Evolutionary conservation across 129 eudicot genomes (phyloP), one percentile per base, ranked within the genome.

Genomic region (sunflower (Helianthus annuus)): DNA sequence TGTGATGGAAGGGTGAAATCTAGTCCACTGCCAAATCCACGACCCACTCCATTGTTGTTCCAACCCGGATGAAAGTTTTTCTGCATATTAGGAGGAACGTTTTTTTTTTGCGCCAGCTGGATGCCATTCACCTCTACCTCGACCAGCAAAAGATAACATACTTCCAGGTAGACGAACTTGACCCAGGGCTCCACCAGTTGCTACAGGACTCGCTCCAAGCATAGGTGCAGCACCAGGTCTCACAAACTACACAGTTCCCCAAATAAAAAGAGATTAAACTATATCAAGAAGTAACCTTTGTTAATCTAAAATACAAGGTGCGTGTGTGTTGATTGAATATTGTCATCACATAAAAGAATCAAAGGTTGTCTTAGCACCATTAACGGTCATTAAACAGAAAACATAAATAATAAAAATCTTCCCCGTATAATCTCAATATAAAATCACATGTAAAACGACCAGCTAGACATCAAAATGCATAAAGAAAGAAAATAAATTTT

Each of bases 121-220:
- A 60, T 96, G 85, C 99, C 99, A 94, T 59, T 94, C 99, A 78
- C 97, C 99, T 78, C 99, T 88, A 42, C 97, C 99, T 72, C 98
- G 95, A 70, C 97, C 98, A 85, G 86, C 81, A 70, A 71, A 70
- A 68, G 87, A 83, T 52, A 81, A 81, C 64, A 79, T 48, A 69
- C 66, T 70, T 49, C 80, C 84, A 48, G 98, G 92, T 71, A 96
- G 98, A 49, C 96, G 96, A 79, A 84, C 82, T 79, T 90, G 99
- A 63, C 96, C 96, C 29, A 79, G 84, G 52, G 79, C 55, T 53
- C 85, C 94, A 60, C 88, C 98, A 66, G 86, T 56, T 45, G 82
- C 66, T 32, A 32, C 66, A 60, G 66, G 66, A 60, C 66, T 45
- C 10, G 22, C 79, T 68, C 97, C 96, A 82, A 96, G 95, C 56